Evolutionary conservation across 2,329 filamentous ascomycete species (phyloP).

Genomic region (Niveomyces coronatus): DNA sequence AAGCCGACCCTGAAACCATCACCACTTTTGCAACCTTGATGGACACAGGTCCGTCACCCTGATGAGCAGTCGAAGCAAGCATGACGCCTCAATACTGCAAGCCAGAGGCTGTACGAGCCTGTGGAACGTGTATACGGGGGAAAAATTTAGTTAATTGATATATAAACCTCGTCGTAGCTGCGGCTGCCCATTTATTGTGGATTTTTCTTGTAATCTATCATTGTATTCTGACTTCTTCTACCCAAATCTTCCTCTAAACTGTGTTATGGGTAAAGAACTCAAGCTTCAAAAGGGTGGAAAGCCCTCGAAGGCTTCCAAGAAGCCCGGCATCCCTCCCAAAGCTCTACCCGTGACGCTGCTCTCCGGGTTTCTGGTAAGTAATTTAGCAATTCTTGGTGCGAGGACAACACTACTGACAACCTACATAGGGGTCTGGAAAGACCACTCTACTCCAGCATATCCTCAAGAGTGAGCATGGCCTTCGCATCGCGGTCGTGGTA

Average conservation of each 20-base stretch:
- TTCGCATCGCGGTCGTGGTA: slow-evolving; percentile 61
- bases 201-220: too few relatives aligned
- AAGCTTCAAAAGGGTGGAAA: slow-evolving; percentile 9
- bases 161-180: slow-evolving; percentile 1
- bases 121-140: too few relatives aligned
- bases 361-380: slow-evolving; percentile 45
- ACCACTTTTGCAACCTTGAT: slow-evolving; percentile 8
- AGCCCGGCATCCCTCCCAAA: slow-evolving; percentile 12
- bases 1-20: slow-evolving; percentile 8
- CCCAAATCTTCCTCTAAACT: accelerated
- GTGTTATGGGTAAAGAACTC: slow-evolving; percentile 4
- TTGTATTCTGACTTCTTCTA: too few relatives aligned
- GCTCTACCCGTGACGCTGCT: slow-evolving; percentile 48
- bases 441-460: slow-evolving; percentile 62
- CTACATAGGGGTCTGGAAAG: slow-evolving; percentile 52
- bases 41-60: slow-evolving; percentile 5
- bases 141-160: background rate
- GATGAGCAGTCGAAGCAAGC: too few relatives aligned
- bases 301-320: slow-evolving; percentile 4
- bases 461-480: slow-evolving; percentile 54
- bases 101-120: too few relatives aligned
- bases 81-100: too few relatives aligned
- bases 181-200: background rate
- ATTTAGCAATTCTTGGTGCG: too few relatives aligned
- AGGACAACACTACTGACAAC: too few relatives aligned